These are phyloP conservation scores for Flagelloscypha sp. DNA, from an alignment of 768 basidiomycete genomes.

Conservation along the genomic window DNA sequence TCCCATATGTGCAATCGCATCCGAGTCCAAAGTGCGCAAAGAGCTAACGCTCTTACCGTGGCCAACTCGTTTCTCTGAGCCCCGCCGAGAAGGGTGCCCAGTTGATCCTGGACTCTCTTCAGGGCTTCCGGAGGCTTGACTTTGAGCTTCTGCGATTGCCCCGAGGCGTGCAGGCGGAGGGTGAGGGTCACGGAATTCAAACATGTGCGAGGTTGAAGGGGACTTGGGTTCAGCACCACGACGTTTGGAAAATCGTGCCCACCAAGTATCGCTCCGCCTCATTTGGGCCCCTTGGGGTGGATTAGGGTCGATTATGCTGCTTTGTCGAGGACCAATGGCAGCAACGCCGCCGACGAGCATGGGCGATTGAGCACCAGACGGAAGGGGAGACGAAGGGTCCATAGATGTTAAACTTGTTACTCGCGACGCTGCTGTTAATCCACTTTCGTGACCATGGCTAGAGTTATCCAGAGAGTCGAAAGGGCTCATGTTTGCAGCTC, in stretches of 20 bases:
- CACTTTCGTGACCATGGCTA: too few species aligned
- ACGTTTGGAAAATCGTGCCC: conserved; percentile 60
- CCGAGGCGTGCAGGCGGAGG: conserved; percentile 62
- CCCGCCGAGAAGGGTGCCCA: conserved; percentile 5
- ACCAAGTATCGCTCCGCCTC: conserved; percentile 69
- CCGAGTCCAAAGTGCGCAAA: conserved; percentile 59
- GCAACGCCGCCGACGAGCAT: too few species aligned
- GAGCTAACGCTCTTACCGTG: conserved; percentile 49
- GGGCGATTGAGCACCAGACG: too few species aligned
- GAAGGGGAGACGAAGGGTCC: too few species aligned
- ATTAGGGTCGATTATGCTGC: too few species aligned
- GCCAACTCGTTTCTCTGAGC: conserved; percentile 17
- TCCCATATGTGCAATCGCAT: conserved; percentile 56
- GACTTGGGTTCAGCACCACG: conserved; percentile 30
- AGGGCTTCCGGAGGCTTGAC: conserved; percentile 12
- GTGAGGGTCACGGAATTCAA: conserved; percentile 73
- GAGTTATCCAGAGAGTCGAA: too few species aligned
- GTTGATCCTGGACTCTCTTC: conserved; percentile 11
- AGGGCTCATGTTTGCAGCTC: too few species aligned
- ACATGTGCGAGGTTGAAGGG: conserved; percentile 18
- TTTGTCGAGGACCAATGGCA: conserved; percentile 1
- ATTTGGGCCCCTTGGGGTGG: too few species aligned
- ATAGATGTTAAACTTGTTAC: too few species aligned
- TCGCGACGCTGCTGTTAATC: too few species aligned
- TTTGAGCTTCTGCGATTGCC: conserved; percentile 45